phyloP scores from a whole-genome alignment of 2,329 filamentous ascomycete species.

The Rutstroemia sp. region DNA sequence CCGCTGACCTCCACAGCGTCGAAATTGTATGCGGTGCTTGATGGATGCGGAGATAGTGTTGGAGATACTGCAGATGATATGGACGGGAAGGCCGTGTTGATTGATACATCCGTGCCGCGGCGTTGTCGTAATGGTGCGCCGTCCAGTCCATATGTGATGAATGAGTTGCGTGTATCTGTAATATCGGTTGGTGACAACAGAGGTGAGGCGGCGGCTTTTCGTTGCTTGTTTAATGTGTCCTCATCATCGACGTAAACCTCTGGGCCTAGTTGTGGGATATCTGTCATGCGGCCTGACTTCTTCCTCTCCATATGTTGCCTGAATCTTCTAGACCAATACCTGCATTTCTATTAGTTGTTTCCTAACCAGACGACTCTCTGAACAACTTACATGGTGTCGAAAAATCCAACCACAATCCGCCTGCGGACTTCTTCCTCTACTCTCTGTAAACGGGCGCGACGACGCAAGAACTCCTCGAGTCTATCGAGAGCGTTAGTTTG shows the following conservation, averaged over 20 bases:
- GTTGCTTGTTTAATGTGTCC: conserved; percentile 31
- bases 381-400: conserved; percentile 68
- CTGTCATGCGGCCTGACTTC: conserved; percentile 67
- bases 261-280: conserved; percentile 71
- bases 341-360: conserved; percentile 26
- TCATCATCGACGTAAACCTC: conserved; percentile 87
- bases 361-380: not conserved
- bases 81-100: conserved; percentile 11
- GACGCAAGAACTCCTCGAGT: conserved; percentile 88
- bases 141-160: conserved; percentile 26
- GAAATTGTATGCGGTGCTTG: conserved; percentile 26
- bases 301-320: conserved; percentile 67
- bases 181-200: conserved; percentile 23
- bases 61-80: conserved; percentile 15
- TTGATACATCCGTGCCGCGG: conserved; percentile 15
- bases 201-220: conserved; percentile 13
- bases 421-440: conserved; percentile 92
- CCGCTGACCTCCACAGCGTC: conserved; percentile 16
- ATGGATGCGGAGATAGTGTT: conserved; percentile 27
- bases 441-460: conserved; percentile 80
- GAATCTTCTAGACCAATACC: conserved; percentile 80
- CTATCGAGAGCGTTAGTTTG: conserved; percentile 37
- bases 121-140: conserved; percentile 19
- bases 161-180: conserved; percentile 21
- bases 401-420: conserved; percentile 87